Evolutionary conservation across 164 flowering plant species (phyloP), one percentile per base, ranked within the genome.

Genomic region (Protea cynaroides): DNA sequence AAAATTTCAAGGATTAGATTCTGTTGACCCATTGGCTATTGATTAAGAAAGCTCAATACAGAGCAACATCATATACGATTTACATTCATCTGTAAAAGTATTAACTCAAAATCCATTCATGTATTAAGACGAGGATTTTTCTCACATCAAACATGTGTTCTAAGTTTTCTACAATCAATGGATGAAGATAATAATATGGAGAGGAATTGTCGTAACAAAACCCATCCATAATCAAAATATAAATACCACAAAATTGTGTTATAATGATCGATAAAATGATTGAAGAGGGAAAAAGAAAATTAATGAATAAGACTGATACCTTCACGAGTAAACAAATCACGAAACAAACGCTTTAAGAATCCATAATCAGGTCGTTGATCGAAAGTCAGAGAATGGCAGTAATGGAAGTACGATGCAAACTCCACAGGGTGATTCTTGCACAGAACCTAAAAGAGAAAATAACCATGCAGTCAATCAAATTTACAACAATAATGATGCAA

Each of bases 281-380:
- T 29, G 18, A 1, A 15, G 17, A 2, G n/a, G 19, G 17, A 15
- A 15, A 49, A 18, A 3, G 6, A 49, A 49, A 4, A 49, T 49
- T 4, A 18, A 49, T 6, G 2, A 49, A 14, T 15, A 49, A 13
- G 6, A 15, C 52, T 4, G 6, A 66, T 78, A 87, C 93, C 93
- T 84, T 87, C 86, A 67, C 88, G 90, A 59, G 76, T 61, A 69
- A 87, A 85, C 54, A 87, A 72, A 61, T 87, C 93, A 21, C 85
- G 85, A 58, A 85, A 87, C 25, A 87, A 74, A 6, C 93, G 88
- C 75, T 85, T 87, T 70, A 87, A 69, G 74, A 82, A 87, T 71
- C 88, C 87, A 76, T 95, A 95, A 81, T 95, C 99, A 67, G 99
- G 99, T 9, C 97, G 83, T 58, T 95, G 96, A 79, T 95, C 99